Evolutionary conservation across 495 filamentous ascomycete genomes (phyloP), one percentile per base, ranked within the genome.

Genomic region (Neurospora sp.): DNA sequence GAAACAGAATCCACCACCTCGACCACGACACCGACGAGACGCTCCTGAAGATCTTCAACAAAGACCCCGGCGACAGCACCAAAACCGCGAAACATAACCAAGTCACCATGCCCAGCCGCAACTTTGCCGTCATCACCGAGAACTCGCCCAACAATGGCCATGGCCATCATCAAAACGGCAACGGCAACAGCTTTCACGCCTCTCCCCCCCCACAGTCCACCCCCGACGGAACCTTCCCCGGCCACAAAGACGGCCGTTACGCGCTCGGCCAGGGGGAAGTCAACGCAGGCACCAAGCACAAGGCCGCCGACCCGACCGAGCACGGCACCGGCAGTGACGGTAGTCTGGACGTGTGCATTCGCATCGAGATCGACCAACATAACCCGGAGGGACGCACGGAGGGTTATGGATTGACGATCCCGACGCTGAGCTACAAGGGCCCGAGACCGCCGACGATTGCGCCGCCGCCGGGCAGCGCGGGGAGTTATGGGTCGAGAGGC

Each of bases 1-100:
- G 94, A 62, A 98, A 98, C 84, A 97, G 94, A 82, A 92, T 97
- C 73, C 94, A 98, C 78, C 93, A 95, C 78, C 84, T 97, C n/a
- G 92, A 96, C 80, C 77, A 85, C 62, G 85, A 93, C 36, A 96
- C 93, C 4, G 92, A 96, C 79, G 95, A 97, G 85, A 97, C 94
- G 0, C 86, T 97, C 17, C 89, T 97, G 83, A 87, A 90, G 34
- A 84, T 97, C 73, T 97, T 97, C 78, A 89, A 97, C 80, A 89
- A 89, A 76, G 92, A 96, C 77, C 94, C 94, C 0, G 94, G 93
- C 31, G 84, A 85, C 34, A 83, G 83, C 13, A 86, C 83, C 70
- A 96, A 93, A 82, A 91, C 90, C 21, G 87, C 89, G 1, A 75
- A 81, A 2, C 89, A 84, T 74, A 97, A 97, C 82, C 88, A 91